Percentiles rank a stretch among this genome's conserved stretches.
These are phyloP conservation scores for Globisporangium paroecandrum DNA, from an alignment of 352 stramenopile species.

Conservation along the genomic window DNA sequence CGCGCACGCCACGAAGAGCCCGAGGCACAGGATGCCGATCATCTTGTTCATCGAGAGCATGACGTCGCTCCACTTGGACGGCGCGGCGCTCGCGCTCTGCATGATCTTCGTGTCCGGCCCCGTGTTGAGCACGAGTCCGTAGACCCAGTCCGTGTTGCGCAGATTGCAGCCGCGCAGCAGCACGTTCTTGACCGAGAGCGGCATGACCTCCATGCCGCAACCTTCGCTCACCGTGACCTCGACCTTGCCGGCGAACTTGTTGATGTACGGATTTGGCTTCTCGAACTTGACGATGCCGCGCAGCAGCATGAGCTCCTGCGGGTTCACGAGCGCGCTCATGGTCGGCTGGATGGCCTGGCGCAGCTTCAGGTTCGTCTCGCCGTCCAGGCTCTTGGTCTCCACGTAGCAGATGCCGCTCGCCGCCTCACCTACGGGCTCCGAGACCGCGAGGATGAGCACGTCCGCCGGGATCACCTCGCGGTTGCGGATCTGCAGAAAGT, in stretches of 20 bases:
- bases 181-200: slow-evolving; percentile 86
- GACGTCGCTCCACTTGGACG: slow-evolving; percentile 83
- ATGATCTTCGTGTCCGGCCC: slow-evolving; percentile 91
- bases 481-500: slow-evolving; percentile 77
- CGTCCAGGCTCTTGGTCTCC: slow-evolving; percentile 90
- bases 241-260: slow-evolving; percentile 86
- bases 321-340: slow-evolving; percentile 57
- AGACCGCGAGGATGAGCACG: slow-evolving; percentile 74
- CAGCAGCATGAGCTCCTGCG: slow-evolving; percentile 49
- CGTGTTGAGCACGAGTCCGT: slow-evolving; percentile 86
- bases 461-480: slow-evolving; percentile 83
- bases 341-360: slow-evolving; percentile 67
- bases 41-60: slow-evolving; percentile 83
- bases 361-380: slow-evolving; percentile 92
- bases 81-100: slow-evolving; percentile 68
- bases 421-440: slow-evolving; percentile 60
- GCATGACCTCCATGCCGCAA: slow-evolving; percentile 68
- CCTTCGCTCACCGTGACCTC: slow-evolving; percentile 65
- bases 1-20: slow-evolving; percentile 61
- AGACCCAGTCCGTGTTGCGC: slow-evolving; percentile 88
- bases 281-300: slow-evolving; percentile 66
- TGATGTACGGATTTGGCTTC: slow-evolving; percentile 83
- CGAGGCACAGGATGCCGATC: slow-evolving; percentile 66
- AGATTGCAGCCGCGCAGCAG: slow-evolving; percentile 86
- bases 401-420: slow-evolving; percentile 87